A percentile compares a stretch with the other conserved stretches of the same genome.
Conservation (phyloP, 2,329 filamentous ascomycete genomes). For the Alternaria tenuissima region DNA sequence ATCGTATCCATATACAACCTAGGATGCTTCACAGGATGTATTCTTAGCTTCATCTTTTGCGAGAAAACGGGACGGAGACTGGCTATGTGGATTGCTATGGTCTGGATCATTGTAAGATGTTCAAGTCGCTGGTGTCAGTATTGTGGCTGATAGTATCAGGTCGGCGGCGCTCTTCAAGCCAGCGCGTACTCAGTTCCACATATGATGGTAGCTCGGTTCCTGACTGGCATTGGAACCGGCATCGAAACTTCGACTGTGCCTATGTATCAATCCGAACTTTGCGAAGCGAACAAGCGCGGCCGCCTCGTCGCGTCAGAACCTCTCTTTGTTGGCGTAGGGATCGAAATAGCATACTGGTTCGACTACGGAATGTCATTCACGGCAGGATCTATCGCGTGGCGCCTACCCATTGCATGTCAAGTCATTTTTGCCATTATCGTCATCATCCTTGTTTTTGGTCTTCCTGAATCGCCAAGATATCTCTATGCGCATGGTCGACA, state of each 20-base stretch:
- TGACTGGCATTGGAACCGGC: constrained; percentile 63
- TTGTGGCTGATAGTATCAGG: constrained; percentile 11
- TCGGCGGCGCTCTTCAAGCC: constrained; percentile 51
- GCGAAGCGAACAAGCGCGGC: constrained; percentile 64
- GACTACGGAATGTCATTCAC: constrained; percentile 49
- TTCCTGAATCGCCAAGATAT: constrained; percentile 39
- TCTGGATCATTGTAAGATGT: constrained; percentile 47
- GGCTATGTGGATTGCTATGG: constrained; percentile 55
- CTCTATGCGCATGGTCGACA: constrained; percentile 46
- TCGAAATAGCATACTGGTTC: constrained; percentile 56
- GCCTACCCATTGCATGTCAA: constrained; percentile 58
- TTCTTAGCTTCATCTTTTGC: constrained; percentile 49
- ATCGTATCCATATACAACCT: constrained; percentile 56
- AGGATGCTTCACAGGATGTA: constrained; percentile 50
- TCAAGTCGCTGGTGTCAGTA: no score
- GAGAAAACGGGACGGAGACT: constrained; percentile 48
- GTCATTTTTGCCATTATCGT: constrained; percentile 55
- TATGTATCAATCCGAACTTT: constrained; percentile 62
- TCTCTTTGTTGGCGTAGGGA: constrained; percentile 60
- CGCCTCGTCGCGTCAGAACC: constrained; percentile 66
- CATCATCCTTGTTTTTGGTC: constrained; percentile 52
- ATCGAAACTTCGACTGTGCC: constrained; percentile 64
- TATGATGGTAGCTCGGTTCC: constrained; percentile 60
- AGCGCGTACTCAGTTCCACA: constrained; percentile 49
- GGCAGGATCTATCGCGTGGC: constrained; percentile 56